These are phyloP conservation scores for Fusarium sp. DNA, from an alignment of 2,329 filamentous ascomycete genomes.

Conservation along the genomic window DNA sequence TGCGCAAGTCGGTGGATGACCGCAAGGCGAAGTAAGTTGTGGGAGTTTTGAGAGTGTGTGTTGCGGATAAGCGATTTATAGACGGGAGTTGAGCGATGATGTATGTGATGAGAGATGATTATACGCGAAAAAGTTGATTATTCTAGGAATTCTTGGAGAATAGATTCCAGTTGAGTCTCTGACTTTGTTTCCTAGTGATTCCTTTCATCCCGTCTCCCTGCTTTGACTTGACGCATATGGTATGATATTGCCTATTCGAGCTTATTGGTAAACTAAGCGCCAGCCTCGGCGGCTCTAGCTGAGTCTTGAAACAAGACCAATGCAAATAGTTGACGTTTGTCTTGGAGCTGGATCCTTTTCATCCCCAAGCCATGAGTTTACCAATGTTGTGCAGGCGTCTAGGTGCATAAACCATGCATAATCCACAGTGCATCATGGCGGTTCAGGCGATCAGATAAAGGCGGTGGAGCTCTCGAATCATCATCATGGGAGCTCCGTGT, in stretches of 20 bases:
- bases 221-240: conserved; percentile 3
- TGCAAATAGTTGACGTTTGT: neutral
- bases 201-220: conserved; percentile 4
- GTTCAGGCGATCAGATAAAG: conserved; percentile 24
- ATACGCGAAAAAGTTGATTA: conserved; percentile 5
- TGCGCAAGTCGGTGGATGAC: conserved; percentile 83
- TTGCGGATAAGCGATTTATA: conserved; percentile 16
- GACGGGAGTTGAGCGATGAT: conserved; percentile 34
- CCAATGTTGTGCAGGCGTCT: conserved; percentile 12
- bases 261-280: neutral
- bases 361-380: neutral
- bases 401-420: conserved; percentile 13
- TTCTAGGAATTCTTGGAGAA: neutral
- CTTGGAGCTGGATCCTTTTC: neutral
- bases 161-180: conserved; percentile 17
- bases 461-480: conserved; percentile 21
- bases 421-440: conserved; percentile 15
- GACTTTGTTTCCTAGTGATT: conserved; percentile 11
- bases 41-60: conserved; percentile 38
- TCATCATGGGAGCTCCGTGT: conserved; percentile 31
- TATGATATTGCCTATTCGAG: neutral
- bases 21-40: conserved; percentile 52
- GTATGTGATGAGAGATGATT: conserved; percentile 33
- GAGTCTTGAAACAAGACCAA: neutral
- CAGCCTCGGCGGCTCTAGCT: neutral